Percentiles rank a stretch among this genome's conserved stretches.
phyloP scores from a whole-genome alignment of 1,284 basidiomycete species.

The Coniferiporia weirii region DNA sequence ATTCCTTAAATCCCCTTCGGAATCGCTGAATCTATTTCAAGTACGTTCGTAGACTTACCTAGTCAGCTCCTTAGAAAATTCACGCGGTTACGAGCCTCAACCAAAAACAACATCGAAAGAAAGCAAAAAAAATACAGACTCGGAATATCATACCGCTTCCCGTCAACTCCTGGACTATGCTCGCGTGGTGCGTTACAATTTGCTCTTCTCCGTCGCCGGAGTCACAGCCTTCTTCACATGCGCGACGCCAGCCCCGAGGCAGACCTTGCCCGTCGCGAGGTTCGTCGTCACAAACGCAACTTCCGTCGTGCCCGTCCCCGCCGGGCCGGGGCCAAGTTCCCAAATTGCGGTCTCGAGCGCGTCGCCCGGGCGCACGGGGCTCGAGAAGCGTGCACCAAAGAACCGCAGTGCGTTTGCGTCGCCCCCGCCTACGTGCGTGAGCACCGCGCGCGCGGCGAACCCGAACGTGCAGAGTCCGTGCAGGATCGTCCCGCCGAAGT shows the following conservation, averaged over 20 bases:
- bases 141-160: too few relatives aligned
- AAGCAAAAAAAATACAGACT: too few relatives aligned
- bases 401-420: slow-evolving; percentile 57
- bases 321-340: slow-evolving; percentile 64
- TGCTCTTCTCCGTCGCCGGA: slow-evolving; percentile 41
- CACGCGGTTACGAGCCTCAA: too few relatives aligned
- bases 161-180: not conserved
- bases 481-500: slow-evolving; percentile 77
- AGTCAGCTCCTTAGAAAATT: too few relatives aligned
- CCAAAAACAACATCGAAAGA: too few relatives aligned
- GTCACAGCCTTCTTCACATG: slow-evolving; percentile 54
- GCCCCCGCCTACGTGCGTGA: slow-evolving; percentile 53
- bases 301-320: slow-evolving; percentile 64
- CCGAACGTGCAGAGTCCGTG: slow-evolving; percentile 79
- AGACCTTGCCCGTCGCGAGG: slow-evolving; percentile 63
- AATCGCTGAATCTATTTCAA: too few relatives aligned
- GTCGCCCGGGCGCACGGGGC: slow-evolving; percentile 77
- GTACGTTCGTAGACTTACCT: too few relatives aligned
- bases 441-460: slow-evolving; percentile 68
- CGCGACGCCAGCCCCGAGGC: slow-evolving; percentile 53
- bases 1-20: too few relatives aligned
- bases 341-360: slow-evolving; percentile 72
- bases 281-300: slow-evolving; percentile 71
- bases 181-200: slow-evolving; percentile 34
- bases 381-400: slow-evolving; percentile 71